phyloP scores from a whole-genome alignment of 352 stramenopile species.

The Albugo laibachii region DNA sequence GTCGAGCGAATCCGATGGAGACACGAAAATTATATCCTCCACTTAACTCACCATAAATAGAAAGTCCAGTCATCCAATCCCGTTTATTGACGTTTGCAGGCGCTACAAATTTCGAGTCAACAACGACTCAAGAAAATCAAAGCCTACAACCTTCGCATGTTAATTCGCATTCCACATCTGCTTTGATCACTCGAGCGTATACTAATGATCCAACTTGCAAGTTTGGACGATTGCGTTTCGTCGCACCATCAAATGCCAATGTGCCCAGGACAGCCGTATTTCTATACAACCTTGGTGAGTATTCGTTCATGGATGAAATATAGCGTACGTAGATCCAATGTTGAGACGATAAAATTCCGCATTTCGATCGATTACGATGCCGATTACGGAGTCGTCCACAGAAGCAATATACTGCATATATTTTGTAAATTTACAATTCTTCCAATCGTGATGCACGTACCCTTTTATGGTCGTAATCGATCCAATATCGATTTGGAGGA shows the following conservation, averaged over 20 bases:
- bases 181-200: conserved; percentile 86
- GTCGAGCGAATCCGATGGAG: conserved; percentile 55
- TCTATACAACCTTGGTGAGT: conserved; percentile 9
- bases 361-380: conserved; percentile 86
- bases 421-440: neutral
- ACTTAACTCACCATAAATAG: conserved; percentile 89
- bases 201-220: conserved; percentile 85
- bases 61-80: conserved; percentile 97
- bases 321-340: conserved; percentile 78
- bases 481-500: conserved; percentile 75
- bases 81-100: conserved; percentile 79
- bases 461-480: conserved; percentile 75
- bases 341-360: conserved; percentile 90
- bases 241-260: conserved; percentile 94
- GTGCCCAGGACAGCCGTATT: conserved; percentile 38
- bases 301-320: neutral
- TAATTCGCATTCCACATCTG: conserved; percentile 86
- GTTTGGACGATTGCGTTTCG: conserved; percentile 91
- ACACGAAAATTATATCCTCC: conserved; percentile 84
- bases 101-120: conserved; percentile 15
- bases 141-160: conserved; percentile 76
- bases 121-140: neutral
- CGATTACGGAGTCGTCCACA: conserved; percentile 85
- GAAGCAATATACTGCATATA: conserved; percentile 33
- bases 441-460: conserved; percentile 16